A percentile compares a stretch with the other conserved stretches of the same genome.
These are phyloP conservation scores for Phellopilus nigrolimitatus DNA, from an alignment of 1,284 basidiomycete species.

Conservation along the genomic window DNA sequence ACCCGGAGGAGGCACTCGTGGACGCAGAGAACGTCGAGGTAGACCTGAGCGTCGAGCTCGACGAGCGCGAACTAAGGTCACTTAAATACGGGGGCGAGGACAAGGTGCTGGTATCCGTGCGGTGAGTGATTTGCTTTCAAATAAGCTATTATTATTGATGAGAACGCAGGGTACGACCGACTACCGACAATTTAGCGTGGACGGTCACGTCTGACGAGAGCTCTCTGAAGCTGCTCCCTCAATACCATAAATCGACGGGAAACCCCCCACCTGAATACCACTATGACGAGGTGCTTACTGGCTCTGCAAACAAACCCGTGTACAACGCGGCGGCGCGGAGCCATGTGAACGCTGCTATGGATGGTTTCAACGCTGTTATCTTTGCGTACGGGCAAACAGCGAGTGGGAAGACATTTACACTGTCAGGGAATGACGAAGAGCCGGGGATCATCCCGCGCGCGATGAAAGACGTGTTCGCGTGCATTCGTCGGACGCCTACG, in stretches of 20 bases:
- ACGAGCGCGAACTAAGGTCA: constrained; percentile 44
- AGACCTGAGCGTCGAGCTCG: constrained; percentile 63
- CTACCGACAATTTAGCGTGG: constrained; percentile 54
- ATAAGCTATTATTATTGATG: constrained; percentile 1
- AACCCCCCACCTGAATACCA: constrained; percentile 45
- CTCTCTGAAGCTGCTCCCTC: constrained; percentile 54
- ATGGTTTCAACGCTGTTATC: constrained; percentile 92
- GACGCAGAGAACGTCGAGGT: constrained; percentile 67
- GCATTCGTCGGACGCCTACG: constrained; percentile 65
- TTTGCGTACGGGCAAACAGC: constrained; percentile 93
- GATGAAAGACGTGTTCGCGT: constrained; percentile 80
- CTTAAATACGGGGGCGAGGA: constrained; percentile 62
- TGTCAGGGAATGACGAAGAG: constrained; percentile 76
- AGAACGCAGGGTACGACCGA: constrained; percentile 60
- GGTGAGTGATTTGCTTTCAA: constrained; percentile 42
- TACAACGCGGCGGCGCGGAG: constrained; percentile 83
- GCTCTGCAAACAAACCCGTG: constrained; percentile 79
- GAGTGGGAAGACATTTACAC: constrained; percentile 91
- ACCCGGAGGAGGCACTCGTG: constrained; percentile 71
- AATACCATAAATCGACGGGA: constrained; percentile 45
- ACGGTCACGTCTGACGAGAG: constrained; percentile 34
- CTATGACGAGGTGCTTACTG: constrained; percentile 78
- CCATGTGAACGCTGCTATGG: constrained; percentile 91
- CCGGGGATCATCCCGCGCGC: constrained; percentile 94
- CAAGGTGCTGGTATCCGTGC: constrained; percentile 84